Percentiles rank a stretch among this genome's conserved stretches.
Conservation (phyloP, 345 rosid genomes). For the Litchi chinensis region DNA sequence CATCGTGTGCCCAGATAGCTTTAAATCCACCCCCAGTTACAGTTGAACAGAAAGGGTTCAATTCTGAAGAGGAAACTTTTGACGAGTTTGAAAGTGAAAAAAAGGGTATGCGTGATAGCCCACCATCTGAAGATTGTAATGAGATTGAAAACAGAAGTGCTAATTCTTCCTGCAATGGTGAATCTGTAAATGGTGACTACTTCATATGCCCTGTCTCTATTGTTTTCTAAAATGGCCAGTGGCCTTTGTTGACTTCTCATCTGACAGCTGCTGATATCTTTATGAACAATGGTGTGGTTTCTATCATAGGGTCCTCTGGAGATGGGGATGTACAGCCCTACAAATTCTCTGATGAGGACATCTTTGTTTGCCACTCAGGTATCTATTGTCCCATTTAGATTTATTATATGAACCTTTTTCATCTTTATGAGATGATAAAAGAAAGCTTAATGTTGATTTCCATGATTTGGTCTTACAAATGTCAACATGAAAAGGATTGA, state of each 20-base stretch:
- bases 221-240: not conserved
- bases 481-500: not conserved
- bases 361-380: constrained; percentile 32
- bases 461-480: not conserved
- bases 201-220: not conserved
- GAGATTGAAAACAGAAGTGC: constrained; percentile 23
- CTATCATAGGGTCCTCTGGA: constrained; percentile 16
- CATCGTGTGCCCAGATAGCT: constrained; percentile 28
- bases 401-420: constrained; percentile 8
- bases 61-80: constrained; percentile 27
- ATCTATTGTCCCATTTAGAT: constrained; percentile 4
- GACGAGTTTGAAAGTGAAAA: constrained; percentile 26
- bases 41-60: constrained; percentile 18
- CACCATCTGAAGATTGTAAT: constrained; percentile 13
- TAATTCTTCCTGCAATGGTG: constrained; percentile 14
- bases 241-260: constrained; percentile 20
- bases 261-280: constrained; percentile 25
- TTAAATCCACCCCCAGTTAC: constrained; percentile 27
- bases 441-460: not conserved
- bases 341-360: constrained; percentile 20
- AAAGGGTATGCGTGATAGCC: not conserved
- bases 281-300: constrained; percentile 18
- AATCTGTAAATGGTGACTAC: constrained; percentile 32
- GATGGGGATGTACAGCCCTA: constrained; percentile 14
- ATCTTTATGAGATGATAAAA: not conserved